Conservation (phyloP, 2,329 filamentous ascomycete species). For the Davidsoniella eucalypti region DNA sequence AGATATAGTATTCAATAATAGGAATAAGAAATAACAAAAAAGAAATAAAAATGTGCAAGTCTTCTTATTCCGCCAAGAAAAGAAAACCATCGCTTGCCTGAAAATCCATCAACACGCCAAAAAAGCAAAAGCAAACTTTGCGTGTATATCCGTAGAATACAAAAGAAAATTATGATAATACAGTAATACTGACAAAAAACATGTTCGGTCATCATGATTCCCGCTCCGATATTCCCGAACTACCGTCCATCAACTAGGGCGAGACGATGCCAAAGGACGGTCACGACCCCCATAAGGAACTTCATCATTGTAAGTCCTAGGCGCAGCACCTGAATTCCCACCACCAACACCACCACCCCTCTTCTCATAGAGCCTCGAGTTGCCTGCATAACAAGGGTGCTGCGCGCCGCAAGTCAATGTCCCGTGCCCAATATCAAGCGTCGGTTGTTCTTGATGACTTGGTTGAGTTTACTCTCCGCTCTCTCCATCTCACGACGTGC, state of each 20-base stretch:
- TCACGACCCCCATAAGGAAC: slow-evolving; percentile 13
- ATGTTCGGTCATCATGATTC: not conserved
- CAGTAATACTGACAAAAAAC: not conserved
- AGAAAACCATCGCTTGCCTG: no score
- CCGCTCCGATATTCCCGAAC: not conserved
- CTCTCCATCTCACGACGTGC: slow-evolving; percentile 44
- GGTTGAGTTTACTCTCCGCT: slow-evolving; percentile 44
- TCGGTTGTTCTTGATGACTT: slow-evolving; percentile 43
- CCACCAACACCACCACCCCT: slow-evolving; percentile 13
- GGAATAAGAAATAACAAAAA: no score
- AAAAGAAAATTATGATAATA: not conserved
- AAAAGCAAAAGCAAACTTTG: no score
- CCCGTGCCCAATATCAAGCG: slow-evolving; percentile 29
- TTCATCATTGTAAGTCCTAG: slow-evolving; percentile 14
- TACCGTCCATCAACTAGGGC: not conserved
- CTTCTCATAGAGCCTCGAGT: slow-evolving; percentile 11
- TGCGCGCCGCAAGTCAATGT: slow-evolving; percentile 13
- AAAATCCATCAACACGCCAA: no score
- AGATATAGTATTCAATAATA: no score
- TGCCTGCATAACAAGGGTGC: slow-evolving; percentile 12
- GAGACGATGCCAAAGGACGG: slow-evolving; percentile 10
- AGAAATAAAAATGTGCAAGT: no score
- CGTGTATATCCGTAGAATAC: not conserved
- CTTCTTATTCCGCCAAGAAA: no score
- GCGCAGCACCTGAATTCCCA: slow-evolving; percentile 14